Percentiles rank a stretch among this genome's conserved stretches.
These are phyloP conservation scores for Harringtonia aguacate DNA, from an alignment of 2,329 filamentous ascomycete genomes.

Conservation along the genomic window DNA sequence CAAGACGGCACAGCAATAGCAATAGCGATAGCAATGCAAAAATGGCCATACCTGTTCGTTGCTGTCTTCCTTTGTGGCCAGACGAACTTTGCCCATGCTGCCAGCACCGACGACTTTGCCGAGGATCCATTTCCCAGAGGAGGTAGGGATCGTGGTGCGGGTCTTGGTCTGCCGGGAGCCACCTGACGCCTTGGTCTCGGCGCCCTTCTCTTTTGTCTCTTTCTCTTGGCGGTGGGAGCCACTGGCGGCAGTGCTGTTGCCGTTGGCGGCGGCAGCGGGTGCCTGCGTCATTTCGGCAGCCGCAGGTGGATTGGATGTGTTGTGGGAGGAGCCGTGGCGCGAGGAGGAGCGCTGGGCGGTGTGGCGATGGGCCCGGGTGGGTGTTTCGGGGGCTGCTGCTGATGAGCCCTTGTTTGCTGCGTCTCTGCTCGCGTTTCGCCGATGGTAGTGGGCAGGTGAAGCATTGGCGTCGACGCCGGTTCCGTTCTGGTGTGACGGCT, in stretches of 20 bases:
- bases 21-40: neutral
- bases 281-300: conserved; percentile 20
- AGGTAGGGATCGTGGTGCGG: conserved; percentile 77
- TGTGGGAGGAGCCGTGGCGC: conserved; percentile 4
- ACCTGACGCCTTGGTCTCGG: conserved; percentile 35
- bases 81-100: conserved; percentile 98
- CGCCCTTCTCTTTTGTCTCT: conserved; percentile 19
- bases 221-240: conserved; percentile 15
- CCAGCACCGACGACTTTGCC: conserved; percentile 96
- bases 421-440: conserved; percentile 50
- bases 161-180: conserved; percentile 42
- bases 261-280: conserved; percentile 23
- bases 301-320: no score
- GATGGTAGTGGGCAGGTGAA: conserved; percentile 6
- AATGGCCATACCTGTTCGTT: conserved; percentile 73
- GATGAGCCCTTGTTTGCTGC: conserved; percentile 49
- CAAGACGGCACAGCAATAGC: neutral
- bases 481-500: conserved; percentile 5
- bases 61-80: conserved; percentile 81
- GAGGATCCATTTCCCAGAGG: conserved; percentile 85
- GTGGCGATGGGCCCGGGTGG: conserved; percentile 35
- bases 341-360: conserved; percentile 36
- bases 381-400: conserved; percentile 31
- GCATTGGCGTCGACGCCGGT: conserved; percentile 5
- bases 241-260: conserved; percentile 8